These are phyloP conservation scores for Pulveroboletus sp. DNA, from an alignment of 768 basidiomycete genomes.

Conservation along the genomic window DNA sequence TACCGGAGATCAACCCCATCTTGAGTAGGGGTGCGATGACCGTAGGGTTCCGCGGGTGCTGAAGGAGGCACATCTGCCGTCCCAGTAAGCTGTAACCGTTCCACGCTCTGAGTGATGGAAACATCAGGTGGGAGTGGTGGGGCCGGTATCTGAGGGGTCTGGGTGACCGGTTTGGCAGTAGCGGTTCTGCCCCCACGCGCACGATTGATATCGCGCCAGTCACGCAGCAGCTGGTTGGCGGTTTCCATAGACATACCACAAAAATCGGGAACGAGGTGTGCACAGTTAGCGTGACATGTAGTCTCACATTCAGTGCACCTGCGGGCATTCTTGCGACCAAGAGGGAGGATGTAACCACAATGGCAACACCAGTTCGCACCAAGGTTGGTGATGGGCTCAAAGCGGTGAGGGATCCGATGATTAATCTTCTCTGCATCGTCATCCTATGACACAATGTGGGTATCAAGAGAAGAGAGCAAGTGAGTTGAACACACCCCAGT, in stretches of 20 bases:
- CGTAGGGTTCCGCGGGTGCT: slow-evolving; percentile 20
- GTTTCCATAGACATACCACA: slow-evolving; percentile 99
- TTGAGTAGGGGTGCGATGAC: slow-evolving; percentile 25
- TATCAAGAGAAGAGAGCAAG: background rate
- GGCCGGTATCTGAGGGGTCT: slow-evolving; percentile 31
- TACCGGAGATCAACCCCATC: slow-evolving; percentile 43
- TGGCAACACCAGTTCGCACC: slow-evolving; percentile 99
- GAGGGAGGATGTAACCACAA: slow-evolving; percentile 96
- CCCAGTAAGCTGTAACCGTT: slow-evolving; percentile 44
- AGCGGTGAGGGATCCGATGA: slow-evolving; percentile 97
- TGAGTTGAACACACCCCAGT: slow-evolving; percentile 66
- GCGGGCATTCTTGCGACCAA: slow-evolving; percentile 95
- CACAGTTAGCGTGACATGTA: slow-evolving; percentile 96
- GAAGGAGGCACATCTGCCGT: slow-evolving; percentile 35
- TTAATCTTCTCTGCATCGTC: slow-evolving; percentile 99
- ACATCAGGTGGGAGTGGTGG: slow-evolving; percentile 34
- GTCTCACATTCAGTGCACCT: slow-evolving; percentile 95
- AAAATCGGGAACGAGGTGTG: slow-evolving; percentile 98
- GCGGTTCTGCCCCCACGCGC: slow-evolving; percentile 48
- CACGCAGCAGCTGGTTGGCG: slow-evolving; percentile 87
- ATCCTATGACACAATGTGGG: slow-evolving; percentile 49
- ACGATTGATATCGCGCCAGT: slow-evolving; percentile 89
- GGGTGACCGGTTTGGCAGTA: slow-evolving; percentile 35
- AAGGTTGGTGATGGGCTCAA: slow-evolving; percentile 94
- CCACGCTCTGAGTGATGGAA: slow-evolving; percentile 38